phyloP scores from a whole-genome alignment of 2,329 filamentous ascomycete species.

The Fusarium zealandicum region DNA sequence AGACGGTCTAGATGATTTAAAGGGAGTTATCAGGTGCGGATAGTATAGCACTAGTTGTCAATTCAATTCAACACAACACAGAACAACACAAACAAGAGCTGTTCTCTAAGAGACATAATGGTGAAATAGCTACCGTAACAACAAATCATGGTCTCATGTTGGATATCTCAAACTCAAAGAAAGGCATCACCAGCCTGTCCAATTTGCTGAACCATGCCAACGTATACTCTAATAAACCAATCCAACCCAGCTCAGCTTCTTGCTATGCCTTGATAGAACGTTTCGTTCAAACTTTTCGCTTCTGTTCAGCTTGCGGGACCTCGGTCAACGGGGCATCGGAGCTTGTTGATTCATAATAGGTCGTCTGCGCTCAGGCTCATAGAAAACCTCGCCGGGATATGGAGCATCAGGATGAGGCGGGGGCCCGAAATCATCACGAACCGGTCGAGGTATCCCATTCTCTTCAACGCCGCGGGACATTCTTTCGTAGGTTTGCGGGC shows the following conservation, averaged over 20 bases:
- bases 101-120: constrained; percentile 7
- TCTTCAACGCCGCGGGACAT: constrained; percentile 20
- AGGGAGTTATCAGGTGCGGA: constrained; percentile 17
- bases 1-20: constrained; percentile 5
- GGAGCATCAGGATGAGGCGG: constrained; percentile 33
- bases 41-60: constrained; percentile 7
- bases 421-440: constrained; percentile 16
- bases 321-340: constrained; percentile 21
- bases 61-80: constrained; percentile 4
- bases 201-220: background rate
- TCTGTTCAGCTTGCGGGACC: background rate
- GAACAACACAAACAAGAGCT: constrained; percentile 7
- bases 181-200: constrained; percentile 7
- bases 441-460: constrained; percentile 16
- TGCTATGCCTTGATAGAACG: background rate
- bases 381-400: constrained; percentile 32
- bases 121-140: background rate
- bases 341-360: constrained; percentile 21
- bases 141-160: constrained; percentile 7
- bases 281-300: background rate
- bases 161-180: constrained; percentile 5
- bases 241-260: background rate
- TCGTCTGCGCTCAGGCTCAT: constrained; percentile 26
- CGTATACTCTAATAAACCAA: background rate
- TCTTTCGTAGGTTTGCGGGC: constrained; percentile 30